Evolutionary conservation across 495 filamentous ascomycete genomes (phyloP).

Genomic region (Penicillium bialowiezense): DNA sequence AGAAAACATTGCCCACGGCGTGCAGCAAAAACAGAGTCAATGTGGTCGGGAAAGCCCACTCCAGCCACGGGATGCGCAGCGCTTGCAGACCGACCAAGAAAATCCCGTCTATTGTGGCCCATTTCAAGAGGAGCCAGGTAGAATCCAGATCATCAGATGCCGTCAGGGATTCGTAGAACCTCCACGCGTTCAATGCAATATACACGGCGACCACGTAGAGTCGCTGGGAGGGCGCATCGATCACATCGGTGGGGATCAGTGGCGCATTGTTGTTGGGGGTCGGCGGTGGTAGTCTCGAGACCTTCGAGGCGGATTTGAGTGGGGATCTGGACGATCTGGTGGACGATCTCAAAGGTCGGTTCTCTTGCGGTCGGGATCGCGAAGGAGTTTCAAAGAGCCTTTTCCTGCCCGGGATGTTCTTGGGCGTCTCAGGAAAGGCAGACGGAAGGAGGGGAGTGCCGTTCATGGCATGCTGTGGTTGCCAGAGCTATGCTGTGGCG

Average conservation of each 20-base stretch:
- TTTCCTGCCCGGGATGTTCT: constrained; percentile 35
- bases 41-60: constrained; percentile 74
- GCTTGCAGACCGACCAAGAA: constrained; percentile 83
- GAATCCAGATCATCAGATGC: constrained; percentile 75
- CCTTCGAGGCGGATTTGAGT: constrained; percentile 27
- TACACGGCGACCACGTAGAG: constrained; percentile 81
- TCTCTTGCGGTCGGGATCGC: constrained; percentile 22
- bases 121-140: constrained; percentile 88
- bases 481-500: constrained; percentile 13
- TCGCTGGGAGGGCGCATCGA: constrained; percentile 87
- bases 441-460: constrained; percentile 70
- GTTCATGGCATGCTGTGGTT: constrained; percentile 65
- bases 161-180: constrained; percentile 79
- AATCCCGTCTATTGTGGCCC: constrained; percentile 75
- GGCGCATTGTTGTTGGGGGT: constrained; percentile 43
- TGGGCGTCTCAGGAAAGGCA: constrained; percentile 66
- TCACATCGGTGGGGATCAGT: constrained; percentile 67
- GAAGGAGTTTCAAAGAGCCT: constrained; percentile 32
- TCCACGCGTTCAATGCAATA: constrained; percentile 67
- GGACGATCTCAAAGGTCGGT: constrained; percentile 1
- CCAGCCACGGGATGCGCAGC: constrained; percentile 90
- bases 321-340: constrained; percentile 11
- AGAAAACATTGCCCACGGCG: constrained; percentile 67
- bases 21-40: constrained; percentile 64
- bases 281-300: constrained; percentile 13